These are phyloP conservation scores for Drechslerella coelobrocha DNA, from an alignment of 2,329 filamentous ascomycete species.

Conservation along the genomic window DNA sequence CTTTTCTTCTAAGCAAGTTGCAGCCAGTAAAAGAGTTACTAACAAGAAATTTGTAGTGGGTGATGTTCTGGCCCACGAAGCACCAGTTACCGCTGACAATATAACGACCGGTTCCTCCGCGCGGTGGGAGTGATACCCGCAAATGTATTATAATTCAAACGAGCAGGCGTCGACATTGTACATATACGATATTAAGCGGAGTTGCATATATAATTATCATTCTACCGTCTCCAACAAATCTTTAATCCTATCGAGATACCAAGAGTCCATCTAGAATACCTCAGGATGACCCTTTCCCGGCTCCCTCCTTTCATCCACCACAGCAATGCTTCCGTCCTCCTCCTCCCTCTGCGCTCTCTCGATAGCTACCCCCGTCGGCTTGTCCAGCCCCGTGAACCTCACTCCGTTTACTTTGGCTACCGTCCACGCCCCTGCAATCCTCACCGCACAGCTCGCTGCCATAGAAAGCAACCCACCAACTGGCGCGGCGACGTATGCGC, in stretches of 20 bases:
- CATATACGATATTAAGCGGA: background rate
- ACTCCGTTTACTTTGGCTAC: conserved; percentile 13
- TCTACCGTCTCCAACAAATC: background rate
- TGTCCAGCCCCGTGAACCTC: conserved; percentile 42
- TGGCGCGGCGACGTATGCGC: conserved; percentile 56
- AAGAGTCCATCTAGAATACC: background rate
- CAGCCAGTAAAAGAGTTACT: background rate
- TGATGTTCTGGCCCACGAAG: conserved; percentile 14
- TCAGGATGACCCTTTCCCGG: background rate
- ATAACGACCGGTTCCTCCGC: background rate
- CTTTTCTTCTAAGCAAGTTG: background rate
- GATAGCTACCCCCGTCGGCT: conserved; percentile 5
- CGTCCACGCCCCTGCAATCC: conserved; percentile 16
- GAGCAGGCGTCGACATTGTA: background rate
- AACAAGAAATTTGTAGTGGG: conserved; percentile 23
- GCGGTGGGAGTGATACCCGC: background rate
- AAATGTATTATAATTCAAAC: background rate
- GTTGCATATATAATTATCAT: background rate
- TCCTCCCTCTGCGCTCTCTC: background rate
- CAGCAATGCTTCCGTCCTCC: too few species aligned
- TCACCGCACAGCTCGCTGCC: conserved; percentile 19
- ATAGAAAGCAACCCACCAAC: conserved; percentile 34
- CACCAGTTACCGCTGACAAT: background rate
- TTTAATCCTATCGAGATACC: background rate
- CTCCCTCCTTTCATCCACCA: conserved; percentile 1